phyloP scores from a whole-genome alignment of 768 basidiomycete genomes.

The Mrakia blollopis region DNA sequence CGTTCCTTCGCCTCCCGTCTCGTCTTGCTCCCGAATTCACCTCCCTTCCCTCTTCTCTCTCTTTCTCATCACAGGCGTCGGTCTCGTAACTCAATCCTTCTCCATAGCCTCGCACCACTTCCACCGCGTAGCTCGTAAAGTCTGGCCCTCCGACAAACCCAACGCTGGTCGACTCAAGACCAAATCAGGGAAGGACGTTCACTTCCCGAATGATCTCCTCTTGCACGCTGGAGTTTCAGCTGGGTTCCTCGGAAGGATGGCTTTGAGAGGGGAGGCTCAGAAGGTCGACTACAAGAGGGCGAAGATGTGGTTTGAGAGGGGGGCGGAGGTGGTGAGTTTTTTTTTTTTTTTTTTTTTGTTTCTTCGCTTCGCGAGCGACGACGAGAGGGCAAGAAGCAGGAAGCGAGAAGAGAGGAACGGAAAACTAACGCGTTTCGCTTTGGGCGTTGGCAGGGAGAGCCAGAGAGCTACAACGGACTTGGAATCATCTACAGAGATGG shows the following conservation, averaged over 20 bases:
- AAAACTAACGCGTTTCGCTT: background rate
- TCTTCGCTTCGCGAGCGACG: too few relatives aligned
- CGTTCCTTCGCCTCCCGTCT: background rate
- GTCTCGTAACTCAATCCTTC: slow-evolving; percentile 76
- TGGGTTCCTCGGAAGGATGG: slow-evolving; percentile 88
- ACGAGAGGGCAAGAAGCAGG: too few relatives aligned
- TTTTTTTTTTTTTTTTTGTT: background rate
- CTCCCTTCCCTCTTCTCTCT: background rate
- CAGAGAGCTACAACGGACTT: slow-evolving; percentile 81
- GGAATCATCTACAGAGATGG: slow-evolving; percentile 93
- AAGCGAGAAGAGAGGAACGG: background rate
- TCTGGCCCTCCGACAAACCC: slow-evolving; percentile 79
- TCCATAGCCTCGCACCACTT: slow-evolving; percentile 76
- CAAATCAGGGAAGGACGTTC: slow-evolving; percentile 40
- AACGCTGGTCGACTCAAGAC: slow-evolving; percentile 39
- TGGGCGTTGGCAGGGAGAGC: slow-evolving; percentile 62
- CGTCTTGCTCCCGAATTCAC: background rate
- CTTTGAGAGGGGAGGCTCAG: slow-evolving; percentile 85
- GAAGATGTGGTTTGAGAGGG: slow-evolving; percentile 92
- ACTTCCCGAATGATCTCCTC: slow-evolving; percentile 41
- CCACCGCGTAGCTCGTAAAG: slow-evolving; percentile 67
- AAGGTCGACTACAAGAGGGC: slow-evolving; percentile 62
- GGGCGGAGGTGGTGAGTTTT: slow-evolving; percentile 42
- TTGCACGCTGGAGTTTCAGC: slow-evolving; percentile 69
- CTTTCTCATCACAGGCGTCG: slow-evolving; percentile 49